Base-by-base conservation (phyloP, 164 flowering plant genomes). In the Warburgia ugandensis region DNA sequence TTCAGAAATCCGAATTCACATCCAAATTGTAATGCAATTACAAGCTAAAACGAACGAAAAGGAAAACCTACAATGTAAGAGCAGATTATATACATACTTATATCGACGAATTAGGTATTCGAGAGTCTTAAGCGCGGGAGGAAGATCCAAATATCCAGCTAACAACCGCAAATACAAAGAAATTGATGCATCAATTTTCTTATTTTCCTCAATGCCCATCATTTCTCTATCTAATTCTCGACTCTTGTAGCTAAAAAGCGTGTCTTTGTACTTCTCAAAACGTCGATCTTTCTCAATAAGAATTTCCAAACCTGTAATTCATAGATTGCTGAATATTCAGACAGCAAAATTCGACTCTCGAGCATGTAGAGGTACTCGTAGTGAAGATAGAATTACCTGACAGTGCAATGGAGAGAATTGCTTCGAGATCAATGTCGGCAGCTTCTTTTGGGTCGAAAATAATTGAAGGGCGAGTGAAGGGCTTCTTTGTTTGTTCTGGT, bases 71-170 rank as follows among this genome's bases (percentile, higher is more conserved):
- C 28, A 35, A 49, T 48, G 17, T 16, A 29, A 52, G 19, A 21
- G 39, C 17, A 11, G 4, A 25, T 25, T 26, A 7, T 48, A 2
- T 28, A 6, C 53, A 39, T 71, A 91, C 97, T 86, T 83, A 73
- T 80, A 88, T 75, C 95, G 68, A 3, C 98, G 85, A 22, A 92
- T 65, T 51, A 92, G 70, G 58, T 88, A 92, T 72, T 92, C 98
- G 1, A 92, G 68, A 0, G 98, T 82, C 69, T 77, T 81, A 4
- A 73, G 64, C 5, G 94, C 71, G 1, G 94, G 65, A 45, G 61
- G 73, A 1, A 70, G 63, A 30, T 77, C 73, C 56, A 92, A 67
- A 47, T 80, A 61, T 13, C 88, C 91, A 0, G 96, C 84, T 4
- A 88, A 68, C 38, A 88, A 67, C 61, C 81, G 64, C 68, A 92